Evolutionary conservation across 495 filamentous ascomycete species (phyloP).

Genomic region (Mycothermus thermophilus): DNA sequence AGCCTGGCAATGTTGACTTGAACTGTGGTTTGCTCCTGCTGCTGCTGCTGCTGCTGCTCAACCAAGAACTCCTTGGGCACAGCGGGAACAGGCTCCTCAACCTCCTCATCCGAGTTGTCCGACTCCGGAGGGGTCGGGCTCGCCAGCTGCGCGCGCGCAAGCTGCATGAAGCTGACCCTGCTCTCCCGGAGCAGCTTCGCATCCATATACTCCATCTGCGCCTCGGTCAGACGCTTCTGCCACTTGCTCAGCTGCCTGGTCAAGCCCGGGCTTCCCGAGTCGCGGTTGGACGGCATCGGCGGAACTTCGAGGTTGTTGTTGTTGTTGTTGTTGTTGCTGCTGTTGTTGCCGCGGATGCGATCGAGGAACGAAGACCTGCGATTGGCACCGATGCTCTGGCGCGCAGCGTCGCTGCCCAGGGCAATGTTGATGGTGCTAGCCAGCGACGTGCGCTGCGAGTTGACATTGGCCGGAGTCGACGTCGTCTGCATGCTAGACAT

Average conservation of each 20-base stretch:
- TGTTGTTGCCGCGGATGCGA: too few relatives aligned
- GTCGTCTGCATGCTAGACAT: conserved; percentile 29
- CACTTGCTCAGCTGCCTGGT: conserved; percentile 16
- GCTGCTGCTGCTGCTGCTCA: conserved; percentile 6
- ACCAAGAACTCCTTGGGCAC: conserved; percentile 15
- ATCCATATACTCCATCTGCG: conserved; percentile 32
- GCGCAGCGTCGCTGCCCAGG: conserved; percentile 10
- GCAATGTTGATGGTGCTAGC: conserved; percentile 5
- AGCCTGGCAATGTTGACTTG: conserved; percentile 6
- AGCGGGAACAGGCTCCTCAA: background rate
- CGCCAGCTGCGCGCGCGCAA: conserved; percentile 27
- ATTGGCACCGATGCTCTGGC: conserved; percentile 18
- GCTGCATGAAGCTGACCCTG: conserved; percentile 26
- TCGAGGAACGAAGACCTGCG: conserved; percentile 23
- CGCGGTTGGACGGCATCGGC: conserved; percentile 1
- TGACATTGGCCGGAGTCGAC: conserved; percentile 11
- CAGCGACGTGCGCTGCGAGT: conserved; percentile 18
- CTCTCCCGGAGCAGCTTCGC: conserved; percentile 23
- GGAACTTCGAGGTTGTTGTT: conserved; percentile 13
- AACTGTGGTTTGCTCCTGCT: background rate
- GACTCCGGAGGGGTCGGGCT: conserved; percentile 40
- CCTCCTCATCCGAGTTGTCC: conserved; percentile 21
- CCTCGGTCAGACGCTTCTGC: conserved; percentile 25
- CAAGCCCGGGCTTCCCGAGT: conserved; percentile 8
- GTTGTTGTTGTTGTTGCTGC: too few relatives aligned